Percentiles rank a stretch among this genome's conserved stretches.
phyloP scores from a whole-genome alignment of 306 rosid species.

The Vachellia collinsii region DNA sequence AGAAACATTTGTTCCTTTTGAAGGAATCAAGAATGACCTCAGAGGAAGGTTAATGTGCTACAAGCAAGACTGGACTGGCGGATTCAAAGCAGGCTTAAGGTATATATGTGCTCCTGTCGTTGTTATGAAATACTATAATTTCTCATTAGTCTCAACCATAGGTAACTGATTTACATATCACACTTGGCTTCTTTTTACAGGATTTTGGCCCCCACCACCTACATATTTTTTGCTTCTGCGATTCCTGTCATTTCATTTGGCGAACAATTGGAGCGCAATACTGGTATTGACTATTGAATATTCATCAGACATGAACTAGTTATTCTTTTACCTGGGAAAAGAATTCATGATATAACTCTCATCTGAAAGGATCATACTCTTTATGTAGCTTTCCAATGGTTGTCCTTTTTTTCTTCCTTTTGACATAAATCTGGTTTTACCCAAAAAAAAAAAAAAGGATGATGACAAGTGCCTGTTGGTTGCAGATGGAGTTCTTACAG shows the following conservation, averaged over 20 bases:
- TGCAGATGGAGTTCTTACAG: constrained; percentile 68
- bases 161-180: not conserved
- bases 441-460: not conserved
- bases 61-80: constrained; percentile 88
- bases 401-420: not conserved
- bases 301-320: constrained; percentile 11
- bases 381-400: constrained; percentile 4
- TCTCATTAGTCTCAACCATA: not conserved
- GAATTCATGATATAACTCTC: not conserved
- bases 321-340: not conserved
- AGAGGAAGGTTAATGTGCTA: constrained; percentile 83
- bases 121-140: not conserved
- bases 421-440: not conserved
- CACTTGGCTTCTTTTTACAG: constrained; percentile 32
- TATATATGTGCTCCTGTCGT: constrained; percentile 29
- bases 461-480: not conserved
- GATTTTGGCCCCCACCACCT: constrained; percentile 71
- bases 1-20: constrained; percentile 82
- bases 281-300: constrained; percentile 47
- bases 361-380: not conserved
- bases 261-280: constrained; percentile 55
- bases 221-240: constrained; percentile 66
- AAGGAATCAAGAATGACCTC: constrained; percentile 88
- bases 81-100: constrained; percentile 80
- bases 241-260: constrained; percentile 71